phyloP scores from a whole-genome alignment of 1,139 yeast genomes.

The Pichia sp. region DNA sequence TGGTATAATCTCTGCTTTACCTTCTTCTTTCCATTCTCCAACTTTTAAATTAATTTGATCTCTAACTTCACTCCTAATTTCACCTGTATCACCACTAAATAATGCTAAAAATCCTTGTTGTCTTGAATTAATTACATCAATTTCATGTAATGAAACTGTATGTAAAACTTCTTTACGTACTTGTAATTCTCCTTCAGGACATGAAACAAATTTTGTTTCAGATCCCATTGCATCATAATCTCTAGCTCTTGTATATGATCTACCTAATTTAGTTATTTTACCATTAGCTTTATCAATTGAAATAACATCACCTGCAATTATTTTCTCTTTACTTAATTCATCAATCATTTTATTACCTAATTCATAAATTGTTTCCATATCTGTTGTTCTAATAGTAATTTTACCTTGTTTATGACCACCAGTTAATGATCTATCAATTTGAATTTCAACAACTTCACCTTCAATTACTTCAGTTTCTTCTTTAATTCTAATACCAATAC shows the following conservation, averaged over 20 bases:
- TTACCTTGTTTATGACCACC: constrained; percentile 99
- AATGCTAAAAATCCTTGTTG: constrained; percentile 96
- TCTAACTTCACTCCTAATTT: constrained; percentile 89
- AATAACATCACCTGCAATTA: constrained; percentile 94
- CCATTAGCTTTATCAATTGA: constrained; percentile 95
- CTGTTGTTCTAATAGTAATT: constrained; percentile 93
- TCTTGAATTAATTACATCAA: constrained; percentile 95
- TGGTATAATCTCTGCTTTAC: constrained; percentile 97
- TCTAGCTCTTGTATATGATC: constrained; percentile 91
- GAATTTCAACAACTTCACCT: constrained; percentile 98
- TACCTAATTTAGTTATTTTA: constrained; percentile 85
- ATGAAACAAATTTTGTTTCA: constrained; percentile 93
- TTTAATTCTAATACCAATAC: constrained; percentile 90
- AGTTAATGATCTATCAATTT: constrained; percentile 89
- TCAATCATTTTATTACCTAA: constrained; percentile 97
- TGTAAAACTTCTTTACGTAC: constrained; percentile 93
- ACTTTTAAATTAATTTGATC: constrained; percentile 96
- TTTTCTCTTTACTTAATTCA: constrained; percentile 88
- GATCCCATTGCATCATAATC: constrained; percentile 99
- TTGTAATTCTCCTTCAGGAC: constrained; percentile 98
- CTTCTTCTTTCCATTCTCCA: constrained; percentile 99
- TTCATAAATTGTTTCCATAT: constrained; percentile 98
- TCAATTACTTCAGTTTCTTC: constrained; percentile 97
- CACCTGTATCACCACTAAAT: constrained; percentile 97
- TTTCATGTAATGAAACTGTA: constrained; percentile 93